Conservation (phyloP, 1,284 basidiomycete species). For the Flammula alnicola region DNA sequence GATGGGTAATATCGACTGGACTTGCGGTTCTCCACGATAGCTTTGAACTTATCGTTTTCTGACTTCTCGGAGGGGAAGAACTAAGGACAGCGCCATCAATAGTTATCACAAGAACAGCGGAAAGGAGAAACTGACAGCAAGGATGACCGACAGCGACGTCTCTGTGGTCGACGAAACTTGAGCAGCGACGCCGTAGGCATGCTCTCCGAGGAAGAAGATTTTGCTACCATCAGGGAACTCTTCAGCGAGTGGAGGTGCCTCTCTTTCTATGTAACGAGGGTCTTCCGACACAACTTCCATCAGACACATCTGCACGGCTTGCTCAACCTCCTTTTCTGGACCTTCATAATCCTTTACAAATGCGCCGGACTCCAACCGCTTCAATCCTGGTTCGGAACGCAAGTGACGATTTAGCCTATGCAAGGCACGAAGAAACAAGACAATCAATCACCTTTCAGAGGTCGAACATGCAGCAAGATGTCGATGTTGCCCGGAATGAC, state of each 20-base stretch:
- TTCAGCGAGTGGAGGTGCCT: slow-evolving; percentile 80
- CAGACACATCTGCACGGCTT: slow-evolving; percentile 86
- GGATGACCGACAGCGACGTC: slow-evolving; percentile 72
- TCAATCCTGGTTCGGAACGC: slow-evolving; percentile 64
- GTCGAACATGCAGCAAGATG: slow-evolving; percentile 81
- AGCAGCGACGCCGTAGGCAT: slow-evolving; percentile 94
- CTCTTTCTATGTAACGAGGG: slow-evolving; percentile 84
- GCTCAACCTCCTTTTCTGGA: slow-evolving; percentile 80
- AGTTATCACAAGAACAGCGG: neutral
- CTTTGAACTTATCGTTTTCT: slow-evolving; percentile 82
- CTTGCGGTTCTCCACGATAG: slow-evolving; percentile 60
- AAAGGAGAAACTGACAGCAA: slow-evolving; percentile 65
- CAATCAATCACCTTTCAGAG: slow-evolving; percentile 79
- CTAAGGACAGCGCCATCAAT: slow-evolving; percentile 43
- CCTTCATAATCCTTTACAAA: slow-evolving; percentile 95
- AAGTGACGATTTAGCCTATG: neutral
- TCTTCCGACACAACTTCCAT: slow-evolving; percentile 85
- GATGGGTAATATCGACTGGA: slow-evolving; percentile 76
- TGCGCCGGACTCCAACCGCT: slow-evolving; percentile 86
- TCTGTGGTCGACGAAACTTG: slow-evolving; percentile 79
- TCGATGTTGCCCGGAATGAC: slow-evolving; percentile 86
- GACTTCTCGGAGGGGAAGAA: slow-evolving; percentile 83
- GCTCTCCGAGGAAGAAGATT: slow-evolving; percentile 94
- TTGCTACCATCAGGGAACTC: slow-evolving; percentile 92
- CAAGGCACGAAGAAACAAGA: neutral